Base-by-base conservation (phyloP, 169 alveolate species). In the Perkinsus chesapeaki region DNA sequence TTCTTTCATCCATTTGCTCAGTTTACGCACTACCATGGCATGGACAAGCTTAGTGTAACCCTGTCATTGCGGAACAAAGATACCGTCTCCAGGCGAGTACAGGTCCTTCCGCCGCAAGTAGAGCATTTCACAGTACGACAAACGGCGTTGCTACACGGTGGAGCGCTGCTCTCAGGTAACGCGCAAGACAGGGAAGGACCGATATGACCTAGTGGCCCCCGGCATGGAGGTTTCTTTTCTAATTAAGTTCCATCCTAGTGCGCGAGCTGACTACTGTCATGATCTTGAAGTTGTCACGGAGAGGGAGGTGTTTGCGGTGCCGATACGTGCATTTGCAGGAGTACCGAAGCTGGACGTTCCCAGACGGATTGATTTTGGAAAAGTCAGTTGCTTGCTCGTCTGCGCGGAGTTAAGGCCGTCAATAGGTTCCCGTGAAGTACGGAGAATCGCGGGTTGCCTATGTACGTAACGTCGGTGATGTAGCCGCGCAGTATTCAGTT, bases 221-320 rank as follows among this genome's bases (percentile, higher is more conserved):
- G 99, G 99, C 39, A 97, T 97, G 98, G 98, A 96, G 91, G 96
- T 97, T 92, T 95, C 97, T 37, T 97, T 96, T 92, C 93, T 94
- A 43, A 96, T 97, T 91, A 96, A 95, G 93, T 97, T 97, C 93
- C 96, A 98, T 38, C 99, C 99, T 37, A 98, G 97, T 93, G 97
- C 99, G 0, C 97, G 97, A 92, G 92, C 95, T n/a, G 99, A 98
- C 94, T 97, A 97, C 92, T 95, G 97, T 91, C 97, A 97, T 96
- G 99, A 98, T 94, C 95, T 98, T 37, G 95, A 95, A 90, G 98
- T 98, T 31, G 98, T 97, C 73, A 98, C 98, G 39, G 99, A 97
- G 95, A 93, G 98, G 94, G 98, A 98, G 95, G 96, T 97, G 93
- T 98, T 97, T 92, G 94, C 95, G 20, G 98, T 98, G 39, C 99